phyloP scores from a whole-genome alignment of 257 asterid species.

The Nicotiana benthamiana region DNA sequence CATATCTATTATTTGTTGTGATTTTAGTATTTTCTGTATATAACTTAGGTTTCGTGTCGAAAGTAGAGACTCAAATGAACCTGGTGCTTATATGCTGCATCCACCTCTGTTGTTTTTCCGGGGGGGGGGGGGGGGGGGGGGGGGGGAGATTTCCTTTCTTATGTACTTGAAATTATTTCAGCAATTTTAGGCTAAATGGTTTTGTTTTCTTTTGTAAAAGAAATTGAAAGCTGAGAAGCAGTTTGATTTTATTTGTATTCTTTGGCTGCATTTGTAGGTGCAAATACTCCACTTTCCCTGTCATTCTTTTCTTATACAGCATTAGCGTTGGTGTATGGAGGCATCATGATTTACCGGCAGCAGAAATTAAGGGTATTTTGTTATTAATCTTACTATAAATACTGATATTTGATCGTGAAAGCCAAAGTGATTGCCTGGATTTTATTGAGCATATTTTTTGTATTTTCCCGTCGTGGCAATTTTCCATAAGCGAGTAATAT shows the following conservation, averaged over 20 bases:
- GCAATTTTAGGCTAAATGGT: not conserved
- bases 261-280: slow-evolving; percentile 27
- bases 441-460: no score
- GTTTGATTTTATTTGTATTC: not conserved
- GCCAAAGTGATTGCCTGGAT: no score
- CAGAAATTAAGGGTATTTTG: slow-evolving; percentile 45
- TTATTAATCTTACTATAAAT: not conserved
- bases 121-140: no score
- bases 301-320: slow-evolving; percentile 50
- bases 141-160: not conserved
- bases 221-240: not conserved
- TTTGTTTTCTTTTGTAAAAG: not conserved
- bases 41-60: no score
- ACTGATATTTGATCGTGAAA: no score
- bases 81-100: no score
- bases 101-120: no score
- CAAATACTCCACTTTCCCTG: slow-evolving; percentile 59
- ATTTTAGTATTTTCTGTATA: no score
- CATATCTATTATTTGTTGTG: no score
- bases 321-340: slow-evolving; percentile 56
- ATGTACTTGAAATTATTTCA: not conserved
- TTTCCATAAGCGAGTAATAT: no score
- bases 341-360: slow-evolving; percentile 44
- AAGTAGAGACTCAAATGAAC: no score
- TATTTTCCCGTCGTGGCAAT: no score